Evolutionary conservation across 2,329 filamentous ascomycete genomes (phyloP).

Genomic region (Botrytis fragariae): DNA sequence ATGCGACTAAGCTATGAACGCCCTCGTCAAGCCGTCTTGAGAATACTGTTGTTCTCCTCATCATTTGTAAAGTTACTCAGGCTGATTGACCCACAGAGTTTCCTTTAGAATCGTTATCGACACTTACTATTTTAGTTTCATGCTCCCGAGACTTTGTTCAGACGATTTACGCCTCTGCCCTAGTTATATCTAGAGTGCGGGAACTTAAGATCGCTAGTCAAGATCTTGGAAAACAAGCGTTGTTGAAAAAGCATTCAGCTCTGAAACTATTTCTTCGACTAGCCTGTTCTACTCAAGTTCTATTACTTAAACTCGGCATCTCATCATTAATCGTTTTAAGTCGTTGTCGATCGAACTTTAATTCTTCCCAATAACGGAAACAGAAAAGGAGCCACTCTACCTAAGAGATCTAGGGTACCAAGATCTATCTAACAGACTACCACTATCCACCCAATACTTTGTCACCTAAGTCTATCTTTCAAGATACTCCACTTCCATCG

Average conservation of each 20-base stretch:
- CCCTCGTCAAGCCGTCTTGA: conserved; percentile 18
- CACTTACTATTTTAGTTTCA: conserved; percentile 34
- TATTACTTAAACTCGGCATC: conserved; percentile 15
- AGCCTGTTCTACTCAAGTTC: conserved; percentile 12
- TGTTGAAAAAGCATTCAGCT: conserved; percentile 15
- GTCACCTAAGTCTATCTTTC: conserved; percentile 2
- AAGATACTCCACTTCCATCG: not conserved
- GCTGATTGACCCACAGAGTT: conserved; percentile 12
- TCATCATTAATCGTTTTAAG: conserved; percentile 15
- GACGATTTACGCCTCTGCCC: conserved; percentile 25
- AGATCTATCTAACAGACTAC: conserved; percentile 8
- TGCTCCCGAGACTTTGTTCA: conserved; percentile 35
- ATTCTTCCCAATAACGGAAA: conserved; percentile 5
- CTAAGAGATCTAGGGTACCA: conserved; percentile 9
- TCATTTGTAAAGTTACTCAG: conserved; percentile 6
- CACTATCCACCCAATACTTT: conserved; percentile 16
- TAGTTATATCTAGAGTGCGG: conserved; percentile 12
- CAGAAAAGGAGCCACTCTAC: not conserved
- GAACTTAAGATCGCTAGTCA: conserved; percentile 16
- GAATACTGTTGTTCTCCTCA: not conserved
- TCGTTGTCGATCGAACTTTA: conserved; percentile 14
- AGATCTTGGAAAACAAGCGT: conserved; percentile 15
- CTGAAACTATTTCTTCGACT: conserved; percentile 17
- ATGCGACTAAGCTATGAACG: conserved; percentile 16
- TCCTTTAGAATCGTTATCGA: conserved; percentile 9